Evolutionary conservation across 2,329 filamentous ascomycete species (phyloP).

Genomic region (Ceratocystis eucalypticola): DNA sequence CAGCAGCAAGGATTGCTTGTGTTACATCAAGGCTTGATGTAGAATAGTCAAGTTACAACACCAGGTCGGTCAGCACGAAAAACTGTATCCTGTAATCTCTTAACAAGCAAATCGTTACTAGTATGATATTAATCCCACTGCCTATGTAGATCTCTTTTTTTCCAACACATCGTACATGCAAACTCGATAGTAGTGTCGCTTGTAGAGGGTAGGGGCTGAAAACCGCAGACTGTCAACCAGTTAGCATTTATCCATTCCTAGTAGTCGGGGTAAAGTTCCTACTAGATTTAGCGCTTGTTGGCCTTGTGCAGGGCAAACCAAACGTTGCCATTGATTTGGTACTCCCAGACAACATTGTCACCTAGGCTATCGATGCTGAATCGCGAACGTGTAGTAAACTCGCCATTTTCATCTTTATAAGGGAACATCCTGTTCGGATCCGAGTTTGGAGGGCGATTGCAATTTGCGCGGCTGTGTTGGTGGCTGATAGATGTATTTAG

Average conservation of each 20-base stretch:
- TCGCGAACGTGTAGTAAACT: slow-evolving; percentile 46
- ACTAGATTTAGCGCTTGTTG: not conserved
- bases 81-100: not conserved
- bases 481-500: not conserved
- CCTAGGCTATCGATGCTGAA: slow-evolving; percentile 46
- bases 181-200: too few relatives aligned
- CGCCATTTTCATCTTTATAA: slow-evolving; percentile 46
- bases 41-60: not conserved
- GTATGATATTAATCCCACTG: not conserved
- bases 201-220: too few relatives aligned
- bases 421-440: slow-evolving; percentile 48
- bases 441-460: slow-evolving; percentile 39
- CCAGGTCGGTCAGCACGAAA: not conserved
- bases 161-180: not conserved
- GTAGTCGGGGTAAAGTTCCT: not conserved
- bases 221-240: too few relatives aligned
- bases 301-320: not conserved
- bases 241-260: not conserved
- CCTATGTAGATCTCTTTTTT: not conserved
- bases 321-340: not conserved
- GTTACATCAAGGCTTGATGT: not conserved
- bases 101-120: not conserved
- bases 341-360: slow-evolving; percentile 25
- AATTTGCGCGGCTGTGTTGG: not conserved
- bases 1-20: not conserved